Evolutionary conservation across 163 green algal species (phyloP), one percentile per base, ranked within the genome.

Genomic region (Scenedesmus sp.): DNA sequence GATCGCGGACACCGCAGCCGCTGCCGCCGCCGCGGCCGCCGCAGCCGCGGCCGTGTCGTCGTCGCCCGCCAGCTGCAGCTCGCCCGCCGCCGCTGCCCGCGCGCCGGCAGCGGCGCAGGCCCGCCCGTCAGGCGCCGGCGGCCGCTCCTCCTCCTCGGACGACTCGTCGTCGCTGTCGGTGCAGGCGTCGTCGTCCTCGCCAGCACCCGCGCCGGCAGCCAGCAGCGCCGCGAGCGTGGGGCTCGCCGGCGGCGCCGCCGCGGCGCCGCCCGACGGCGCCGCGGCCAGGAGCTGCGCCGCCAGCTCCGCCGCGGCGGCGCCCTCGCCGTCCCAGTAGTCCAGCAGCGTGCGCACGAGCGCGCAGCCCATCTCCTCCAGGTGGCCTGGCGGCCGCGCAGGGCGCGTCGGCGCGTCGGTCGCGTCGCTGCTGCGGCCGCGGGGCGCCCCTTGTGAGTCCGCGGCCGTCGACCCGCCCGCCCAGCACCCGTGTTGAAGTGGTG

Each of bases 251-350:
- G 14, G n/a, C n/a, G 22, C 54, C 14, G 57, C 34, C 48, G 24
- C 70, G 48, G 70, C 57, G 71, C 48, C 58, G 31, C 48, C 48
- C 15, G 28, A 53, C 22, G 36, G 28, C 39, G 28, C 53, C n/a
- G 6, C 20, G 29, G 58, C 71, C 60, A 28, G 29, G 17, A 82
- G 63, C 63, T 65, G 47, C 4, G 47, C 42, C 9, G 47, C 11
- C 13, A 76, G 62, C 39, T 71, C 50, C 44, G 29, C 24, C 26
- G 60, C 66, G 66, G 71, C 67, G 74, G 48, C 78, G 56, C 39
- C 51, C n/a, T 72, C 45, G 2, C 84, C 82, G 36, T 87, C 87
- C 85, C 84, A 89, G 64, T 90, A 91, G 66, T 92, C 88, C 4
- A 87, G 39, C 75, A 92, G 75, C 0, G 75, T 72, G 11, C 63